Percentiles rank a stretch among this genome's conserved stretches.
These are phyloP conservation scores for Murraya paniculata DNA, from an alignment of 345 rosid species.

Conservation along the genomic window DNA sequence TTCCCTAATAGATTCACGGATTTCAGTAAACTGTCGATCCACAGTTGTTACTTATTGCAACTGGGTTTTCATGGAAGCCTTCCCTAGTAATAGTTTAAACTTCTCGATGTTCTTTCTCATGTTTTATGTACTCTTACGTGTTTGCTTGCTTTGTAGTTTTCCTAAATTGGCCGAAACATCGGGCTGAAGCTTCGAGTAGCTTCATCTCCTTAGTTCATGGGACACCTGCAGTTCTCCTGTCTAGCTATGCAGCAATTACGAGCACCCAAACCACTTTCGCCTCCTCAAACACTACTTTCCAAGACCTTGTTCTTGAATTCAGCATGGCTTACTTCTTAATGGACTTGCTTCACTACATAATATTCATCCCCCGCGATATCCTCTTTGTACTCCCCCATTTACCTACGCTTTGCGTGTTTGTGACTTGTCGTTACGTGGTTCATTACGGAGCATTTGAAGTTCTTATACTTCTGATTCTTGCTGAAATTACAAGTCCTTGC, in stretches of 20 bases:
- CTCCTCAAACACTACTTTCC: slow-evolving; percentile 49
- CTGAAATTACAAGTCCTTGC: slow-evolving; percentile 76
- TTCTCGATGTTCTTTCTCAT: slow-evolving; percentile 38
- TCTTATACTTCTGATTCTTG: slow-evolving; percentile 57
- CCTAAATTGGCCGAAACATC: slow-evolving; percentile 55
- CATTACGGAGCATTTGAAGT: slow-evolving; percentile 59
- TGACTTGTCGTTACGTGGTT: slow-evolving; percentile 61
- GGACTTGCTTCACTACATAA: slow-evolving; percentile 69
- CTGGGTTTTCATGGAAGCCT: slow-evolving; percentile 28
- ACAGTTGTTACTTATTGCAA: too few species aligned
- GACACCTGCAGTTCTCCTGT: slow-evolving; percentile 64
- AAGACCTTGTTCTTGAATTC: slow-evolving; percentile 65
- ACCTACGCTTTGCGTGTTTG: slow-evolving; percentile 67
- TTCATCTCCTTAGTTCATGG: slow-evolving; percentile 76
- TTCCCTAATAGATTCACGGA: not conserved
- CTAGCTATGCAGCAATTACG: slow-evolving; percentile 35
- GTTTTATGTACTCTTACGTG: slow-evolving; percentile 46
- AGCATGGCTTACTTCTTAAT: slow-evolving; percentile 71
- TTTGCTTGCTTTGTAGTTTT: slow-evolving; percentile 48
- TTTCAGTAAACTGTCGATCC: not conserved
- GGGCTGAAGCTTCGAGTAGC: slow-evolving; percentile 71
- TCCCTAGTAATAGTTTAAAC: slow-evolving; percentile 10
- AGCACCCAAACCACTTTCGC: slow-evolving; percentile 30
- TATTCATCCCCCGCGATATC: slow-evolving; percentile 55
- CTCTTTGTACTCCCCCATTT: slow-evolving; percentile 89